phyloP scores from a whole-genome alignment of 306 rosid species.

The Mucuna pruriens region DNA sequence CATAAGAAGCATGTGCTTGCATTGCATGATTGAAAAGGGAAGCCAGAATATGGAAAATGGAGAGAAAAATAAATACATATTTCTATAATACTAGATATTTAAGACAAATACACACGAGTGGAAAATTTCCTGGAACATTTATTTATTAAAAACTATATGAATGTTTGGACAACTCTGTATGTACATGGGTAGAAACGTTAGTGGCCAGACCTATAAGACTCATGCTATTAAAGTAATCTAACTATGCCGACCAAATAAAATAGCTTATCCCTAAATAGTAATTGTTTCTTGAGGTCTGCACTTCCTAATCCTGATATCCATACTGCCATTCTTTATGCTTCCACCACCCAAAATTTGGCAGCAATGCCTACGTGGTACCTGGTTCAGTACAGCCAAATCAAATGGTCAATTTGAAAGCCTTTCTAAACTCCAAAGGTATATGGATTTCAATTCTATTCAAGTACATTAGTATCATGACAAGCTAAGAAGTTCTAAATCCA shows the following conservation, averaged over 20 bases:
- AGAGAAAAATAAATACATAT: slow-evolving; percentile 7
- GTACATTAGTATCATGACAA: not conserved
- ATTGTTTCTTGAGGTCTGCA: slow-evolving; percentile 72
- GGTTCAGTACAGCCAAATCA: slow-evolving; percentile 50
- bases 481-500: not conserved
- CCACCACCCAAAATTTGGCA: slow-evolving; percentile 68
- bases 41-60: not conserved
- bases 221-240: not conserved
- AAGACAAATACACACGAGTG: not conserved
- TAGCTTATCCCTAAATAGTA: slow-evolving; percentile 47
- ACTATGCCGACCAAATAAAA: slow-evolving; percentile 27
- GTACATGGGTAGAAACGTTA: slow-evolving; percentile 41
- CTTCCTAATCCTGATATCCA: slow-evolving; percentile 72
- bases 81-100: slow-evolving; percentile 15
- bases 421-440: not conserved
- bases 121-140: not conserved
- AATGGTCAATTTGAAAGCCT: slow-evolving; percentile 24
- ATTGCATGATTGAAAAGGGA: slow-evolving; percentile 7
- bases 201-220: slow-evolving; percentile 35
- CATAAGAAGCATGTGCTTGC: not conserved
- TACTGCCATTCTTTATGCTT: slow-evolving; percentile 40
- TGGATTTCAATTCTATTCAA: slow-evolving; percentile 20
- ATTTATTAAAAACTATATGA: slow-evolving; percentile 22
- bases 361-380: slow-evolving; percentile 80
- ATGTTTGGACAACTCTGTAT: slow-evolving; percentile 31